Conservation (phyloP, 441 rosid species). For the Raphanus hybrid region DNA sequence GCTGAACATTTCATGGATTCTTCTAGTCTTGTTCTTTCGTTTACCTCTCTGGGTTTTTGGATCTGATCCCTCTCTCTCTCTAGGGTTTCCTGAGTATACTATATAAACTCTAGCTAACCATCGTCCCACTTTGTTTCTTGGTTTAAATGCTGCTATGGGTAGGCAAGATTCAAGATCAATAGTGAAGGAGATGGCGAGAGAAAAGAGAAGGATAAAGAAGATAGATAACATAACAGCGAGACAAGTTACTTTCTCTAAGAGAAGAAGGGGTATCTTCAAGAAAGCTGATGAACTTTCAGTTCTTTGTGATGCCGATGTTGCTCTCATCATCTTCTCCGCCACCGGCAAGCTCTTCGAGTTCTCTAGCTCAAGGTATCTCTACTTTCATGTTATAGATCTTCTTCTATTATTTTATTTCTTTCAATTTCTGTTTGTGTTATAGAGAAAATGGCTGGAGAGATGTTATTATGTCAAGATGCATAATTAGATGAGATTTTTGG, state of each 20-base stretch:
- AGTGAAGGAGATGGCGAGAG: constrained; percentile 68
- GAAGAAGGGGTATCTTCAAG: constrained; percentile 86
- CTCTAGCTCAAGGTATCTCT: constrained; percentile 73
- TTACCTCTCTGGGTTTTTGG: constrained; percentile 19
- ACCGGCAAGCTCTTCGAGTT: constrained; percentile 83
- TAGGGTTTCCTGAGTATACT: constrained; percentile 26
- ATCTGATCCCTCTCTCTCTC: constrained; percentile 25
- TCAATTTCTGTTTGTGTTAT: background rate
- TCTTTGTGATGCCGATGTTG: constrained; percentile 95
- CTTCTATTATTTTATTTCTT: background rate
- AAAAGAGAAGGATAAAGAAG: constrained; percentile 93
- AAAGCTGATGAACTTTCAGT: constrained; percentile 91
- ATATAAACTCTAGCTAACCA: constrained; percentile 1
- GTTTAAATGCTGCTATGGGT: background rate
- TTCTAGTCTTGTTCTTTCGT: background rate
- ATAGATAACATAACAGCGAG: constrained; percentile 86
- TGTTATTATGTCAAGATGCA: background rate
- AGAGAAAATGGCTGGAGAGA: background rate
- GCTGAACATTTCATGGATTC: constrained; percentile 5
- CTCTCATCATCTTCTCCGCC: constrained; percentile 82
- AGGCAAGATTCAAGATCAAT: constrained; percentile 22
- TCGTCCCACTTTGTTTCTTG: constrained; percentile 10
- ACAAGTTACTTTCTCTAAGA: constrained; percentile 89
- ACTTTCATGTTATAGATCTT: background rate
- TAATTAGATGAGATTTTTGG: background rate